Evolutionary conservation across 257 asterid species (phyloP).

Genomic region (Anisodus acutangulus): DNA sequence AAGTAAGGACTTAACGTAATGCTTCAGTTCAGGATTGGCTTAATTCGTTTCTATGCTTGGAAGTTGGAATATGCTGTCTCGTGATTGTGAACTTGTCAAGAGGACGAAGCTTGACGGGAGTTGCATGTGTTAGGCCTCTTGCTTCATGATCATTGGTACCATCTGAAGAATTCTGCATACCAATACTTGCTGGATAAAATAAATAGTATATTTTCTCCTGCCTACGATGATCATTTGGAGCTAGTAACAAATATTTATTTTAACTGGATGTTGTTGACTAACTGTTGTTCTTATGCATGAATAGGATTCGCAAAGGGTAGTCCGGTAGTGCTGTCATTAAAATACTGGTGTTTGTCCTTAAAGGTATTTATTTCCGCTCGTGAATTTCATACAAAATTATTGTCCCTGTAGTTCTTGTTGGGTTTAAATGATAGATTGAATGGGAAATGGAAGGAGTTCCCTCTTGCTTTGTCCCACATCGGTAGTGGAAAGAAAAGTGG

Average conservation of each 20-base stretch:
- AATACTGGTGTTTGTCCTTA: not conserved
- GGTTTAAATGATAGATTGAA: no score
- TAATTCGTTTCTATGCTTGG: not conserved
- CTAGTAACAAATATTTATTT: not conserved
- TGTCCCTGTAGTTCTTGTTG: not conserved
- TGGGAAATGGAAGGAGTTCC: no score
- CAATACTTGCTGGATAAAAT: slow-evolving; percentile 16
- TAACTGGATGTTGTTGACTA: not conserved
- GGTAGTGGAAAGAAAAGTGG: no score
- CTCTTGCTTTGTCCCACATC: no score
- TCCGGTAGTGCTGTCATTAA: not conserved
- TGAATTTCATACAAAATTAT: not conserved
- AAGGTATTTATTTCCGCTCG: not conserved
- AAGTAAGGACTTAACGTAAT: not conserved
- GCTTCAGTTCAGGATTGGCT: not conserved
- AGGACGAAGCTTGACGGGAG: not conserved
- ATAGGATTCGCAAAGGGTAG: not conserved
- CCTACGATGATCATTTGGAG: not conserved
- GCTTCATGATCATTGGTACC: not conserved
- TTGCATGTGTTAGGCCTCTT: not conserved
- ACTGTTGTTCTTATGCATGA: not conserved
- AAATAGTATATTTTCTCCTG: not conserved
- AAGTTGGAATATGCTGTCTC: slow-evolving; percentile 23
- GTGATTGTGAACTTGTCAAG: not conserved
- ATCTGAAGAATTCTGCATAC: not conserved